phyloP scores from a whole-genome alignment of 148 eudicot genomes.

The Dianthus caryophyllus region DNA sequence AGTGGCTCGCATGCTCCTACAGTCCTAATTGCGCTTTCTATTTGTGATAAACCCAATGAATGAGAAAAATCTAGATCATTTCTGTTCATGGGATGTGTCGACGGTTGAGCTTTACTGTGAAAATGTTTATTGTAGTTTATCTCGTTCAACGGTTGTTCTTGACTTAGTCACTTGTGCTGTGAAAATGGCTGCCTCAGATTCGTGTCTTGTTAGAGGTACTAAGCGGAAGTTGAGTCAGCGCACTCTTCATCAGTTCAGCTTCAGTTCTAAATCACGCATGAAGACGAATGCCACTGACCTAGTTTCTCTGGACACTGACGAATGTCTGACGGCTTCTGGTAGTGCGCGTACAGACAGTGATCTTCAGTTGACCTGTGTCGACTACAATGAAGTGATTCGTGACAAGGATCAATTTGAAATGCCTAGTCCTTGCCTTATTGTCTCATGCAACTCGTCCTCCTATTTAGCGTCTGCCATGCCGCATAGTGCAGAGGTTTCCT shows the following conservation, averaged over 20 bases:
- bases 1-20: not conserved
- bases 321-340: constrained; percentile 20
- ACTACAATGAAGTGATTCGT: constrained; percentile 19
- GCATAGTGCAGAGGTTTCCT: constrained; percentile 8
- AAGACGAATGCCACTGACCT: constrained; percentile 18
- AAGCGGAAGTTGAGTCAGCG: constrained; percentile 76
- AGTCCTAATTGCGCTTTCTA: not conserved
- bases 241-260: constrained; percentile 74
- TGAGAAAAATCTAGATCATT: not conserved
- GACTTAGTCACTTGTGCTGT: not conserved
- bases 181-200: constrained; percentile 44
- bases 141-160: not conserved
- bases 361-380: constrained; percentile 11
- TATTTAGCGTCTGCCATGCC: constrained; percentile 13
- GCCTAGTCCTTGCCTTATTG: not conserved
- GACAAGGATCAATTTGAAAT: constrained; percentile 16
- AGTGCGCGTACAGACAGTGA: constrained; percentile 18
- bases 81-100: not conserved
- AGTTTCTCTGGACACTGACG: constrained; percentile 20
- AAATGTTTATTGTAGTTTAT: too few relatives aligned
- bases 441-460: constrained; percentile 9
- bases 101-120: too few relatives aligned
- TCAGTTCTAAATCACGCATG: constrained; percentile 33
- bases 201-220: constrained; percentile 66
- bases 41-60: not conserved